Evolutionary conservation across 257 asterid species (phyloP), one percentile per base, ranked within the genome.

Genomic region (Oldenlandia corymbosa): DNA sequence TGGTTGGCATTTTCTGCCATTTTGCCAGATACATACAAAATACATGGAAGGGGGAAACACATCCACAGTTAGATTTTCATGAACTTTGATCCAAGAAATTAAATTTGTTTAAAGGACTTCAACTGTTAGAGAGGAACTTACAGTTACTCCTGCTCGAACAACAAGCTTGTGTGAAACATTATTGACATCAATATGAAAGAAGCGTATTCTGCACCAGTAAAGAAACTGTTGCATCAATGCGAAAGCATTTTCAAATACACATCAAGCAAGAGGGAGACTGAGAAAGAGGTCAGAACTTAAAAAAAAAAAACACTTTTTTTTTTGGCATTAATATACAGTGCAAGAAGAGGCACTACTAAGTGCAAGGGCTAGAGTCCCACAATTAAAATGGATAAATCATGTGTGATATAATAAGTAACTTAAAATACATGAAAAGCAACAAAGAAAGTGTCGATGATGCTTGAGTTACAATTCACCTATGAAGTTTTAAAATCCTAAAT

Each of bases 1-100:
- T 78, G 12, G 97, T 82, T 3, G 97, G 98, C 98, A 91, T 91
- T 90, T 88, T 91, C 98, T 91, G 92, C 74, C 70, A 73, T 31
- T 45, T 75, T 81, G 62, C 42, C 27, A n/a, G 58, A 73, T 49
- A n/a, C 34, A 58, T 65, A 28, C 41, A 31, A 75, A 73, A 72
- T 73, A 79, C 81, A 82, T 67, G 85, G 64, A 75, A 69, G 60
- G 67, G 11, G 47, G 59, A 72, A 71, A 27, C 51, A 70, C 64
- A 65, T 27, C n/a, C 21, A 68, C 58, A 63, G 68, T 68, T 26
- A 71, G 62, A 65, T 39, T 27, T 60, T 46, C 42, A 14, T 28
- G 51, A 64, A 62, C 58, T 39, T 54, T 7, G 63, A 71, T 59
- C 49, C 47, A 56, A 47, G 36, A 16, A 34, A 36, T 18, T 17